These are phyloP conservation scores for Gamsiella multidivaricata DNA, from an alignment of 192 early-diverging fungal species.

Conservation along the genomic window DNA sequence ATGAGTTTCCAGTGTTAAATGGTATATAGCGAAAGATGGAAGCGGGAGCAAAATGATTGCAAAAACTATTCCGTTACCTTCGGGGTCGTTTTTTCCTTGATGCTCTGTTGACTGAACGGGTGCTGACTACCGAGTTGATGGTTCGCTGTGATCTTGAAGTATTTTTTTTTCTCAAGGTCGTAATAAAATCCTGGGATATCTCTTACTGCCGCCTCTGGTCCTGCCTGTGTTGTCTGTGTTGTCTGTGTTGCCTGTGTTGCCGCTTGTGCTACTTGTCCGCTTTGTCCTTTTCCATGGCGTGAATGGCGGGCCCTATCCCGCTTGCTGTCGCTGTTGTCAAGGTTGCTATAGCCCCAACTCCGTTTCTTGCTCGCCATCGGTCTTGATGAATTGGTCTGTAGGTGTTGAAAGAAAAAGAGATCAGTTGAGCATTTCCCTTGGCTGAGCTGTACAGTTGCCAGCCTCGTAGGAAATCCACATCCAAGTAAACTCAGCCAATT, in stretches of 20 bases:
- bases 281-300: not conserved
- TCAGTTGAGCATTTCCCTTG: no score
- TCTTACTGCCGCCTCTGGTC: conserved; percentile 1
- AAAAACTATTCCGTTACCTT: conserved; percentile 8
- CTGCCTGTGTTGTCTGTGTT: not conserved
- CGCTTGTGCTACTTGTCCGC: not conserved
- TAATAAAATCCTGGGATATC: conserved; percentile 50
- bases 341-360: no score
- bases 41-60: no score
- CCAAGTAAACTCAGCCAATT: no score
- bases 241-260: not conserved
- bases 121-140: conserved; percentile 30
- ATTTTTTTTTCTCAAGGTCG: conserved; percentile 49
- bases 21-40: not conserved
- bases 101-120: conserved; percentile 42
- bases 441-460: no score
- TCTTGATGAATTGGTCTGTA: no score
- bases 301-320: not conserved
- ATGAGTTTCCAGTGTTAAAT: not conserved
- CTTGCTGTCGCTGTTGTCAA: no score
- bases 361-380: no score
- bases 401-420: no score
- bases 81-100: conserved; percentile 18
- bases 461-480: no score
- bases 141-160: conserved; percentile 47